phyloP scores from a whole-genome alignment of 2,329 filamentous ascomycete species.

The Aspergillus jensenii region DNA sequence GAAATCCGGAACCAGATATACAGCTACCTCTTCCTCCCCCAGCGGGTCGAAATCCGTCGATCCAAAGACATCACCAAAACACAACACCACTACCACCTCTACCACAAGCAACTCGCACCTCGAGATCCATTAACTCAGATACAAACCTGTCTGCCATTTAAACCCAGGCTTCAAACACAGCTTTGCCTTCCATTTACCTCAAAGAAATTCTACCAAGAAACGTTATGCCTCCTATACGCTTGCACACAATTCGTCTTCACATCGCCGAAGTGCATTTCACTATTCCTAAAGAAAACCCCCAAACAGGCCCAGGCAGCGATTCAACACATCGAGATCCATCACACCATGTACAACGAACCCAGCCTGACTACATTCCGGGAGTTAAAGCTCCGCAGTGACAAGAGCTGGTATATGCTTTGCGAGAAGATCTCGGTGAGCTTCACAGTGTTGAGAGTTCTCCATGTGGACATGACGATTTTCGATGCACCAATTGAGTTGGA shows the following conservation, averaged over 20 bases:
- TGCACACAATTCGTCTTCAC: slow-evolving; percentile 26
- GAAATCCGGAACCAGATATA: slow-evolving; percentile 72
- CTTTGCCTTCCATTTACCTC: slow-evolving; percentile 62
- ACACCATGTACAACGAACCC: slow-evolving; percentile 27
- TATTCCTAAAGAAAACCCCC: slow-evolving; percentile 45
- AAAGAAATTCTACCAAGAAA: slow-evolving; percentile 62
- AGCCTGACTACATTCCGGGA: slow-evolving; percentile 11
- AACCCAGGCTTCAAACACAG: background rate
- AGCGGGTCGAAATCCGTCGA: slow-evolving; percentile 21
- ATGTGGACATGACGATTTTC: slow-evolving; percentile 17
- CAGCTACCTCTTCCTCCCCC: slow-evolving; percentile 56
- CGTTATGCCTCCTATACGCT: slow-evolving; percentile 63
- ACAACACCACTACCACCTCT: slow-evolving; percentile 57
- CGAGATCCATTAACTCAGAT: slow-evolving; percentile 13
- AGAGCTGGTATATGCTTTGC: slow-evolving; percentile 20
- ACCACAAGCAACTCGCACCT: slow-evolving; percentile 52
- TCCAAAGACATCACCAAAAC: slow-evolving; percentile 56
- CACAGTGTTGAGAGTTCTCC: slow-evolving; percentile 15
- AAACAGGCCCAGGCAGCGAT: slow-evolving; percentile 60
- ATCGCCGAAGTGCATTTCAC: slow-evolving; percentile 13
- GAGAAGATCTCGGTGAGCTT: slow-evolving; percentile 13
- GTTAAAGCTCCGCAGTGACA: slow-evolving; percentile 22
- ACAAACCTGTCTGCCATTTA: background rate
- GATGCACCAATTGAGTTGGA: slow-evolving; percentile 22
- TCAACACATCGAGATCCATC: slow-evolving; percentile 23